Conservation (phyloP, 2,329 filamentous ascomycete genomes). For the Rutstroemia sp. region DNA sequence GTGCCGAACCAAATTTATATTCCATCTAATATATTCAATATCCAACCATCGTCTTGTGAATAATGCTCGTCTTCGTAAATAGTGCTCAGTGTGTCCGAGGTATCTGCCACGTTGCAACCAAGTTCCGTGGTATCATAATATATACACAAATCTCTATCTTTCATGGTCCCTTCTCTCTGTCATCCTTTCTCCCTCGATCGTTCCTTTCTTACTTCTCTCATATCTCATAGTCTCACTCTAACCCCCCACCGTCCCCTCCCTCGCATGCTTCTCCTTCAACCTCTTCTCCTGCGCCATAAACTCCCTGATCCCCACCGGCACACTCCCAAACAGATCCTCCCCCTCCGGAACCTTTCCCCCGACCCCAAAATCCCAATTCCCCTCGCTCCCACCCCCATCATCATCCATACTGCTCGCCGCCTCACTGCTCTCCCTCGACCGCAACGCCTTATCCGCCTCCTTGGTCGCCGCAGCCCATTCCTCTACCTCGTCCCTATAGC, state of each 20-base stretch:
- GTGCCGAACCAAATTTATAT: not conserved
- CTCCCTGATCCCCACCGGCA: slow-evolving; percentile 88
- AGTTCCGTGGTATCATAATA: not conserved
- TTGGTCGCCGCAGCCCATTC: slow-evolving; percentile 64
- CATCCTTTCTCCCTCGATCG: not conserved
- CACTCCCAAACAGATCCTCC: slow-evolving; percentile 65
- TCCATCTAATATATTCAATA: not conserved
- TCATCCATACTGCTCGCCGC: slow-evolving; percentile 63
- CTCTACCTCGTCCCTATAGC: slow-evolving; percentile 85
- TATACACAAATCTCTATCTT: not conserved
- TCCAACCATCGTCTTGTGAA: not conserved
- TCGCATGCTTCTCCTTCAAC: slow-evolving; percentile 66
- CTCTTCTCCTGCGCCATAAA: slow-evolving; percentile 98
- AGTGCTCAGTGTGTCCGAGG: not conserved
- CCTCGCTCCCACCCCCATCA: slow-evolving; percentile 68
- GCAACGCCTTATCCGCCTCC: slow-evolving; percentile 17
- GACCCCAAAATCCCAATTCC: slow-evolving; percentile 50
- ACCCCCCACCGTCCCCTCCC: slow-evolving; percentile 35
- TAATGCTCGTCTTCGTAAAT: too few relatives aligned
- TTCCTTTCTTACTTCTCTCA: too few relatives aligned
- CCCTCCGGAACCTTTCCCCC: slow-evolving; percentile 43
- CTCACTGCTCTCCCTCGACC: slow-evolving; percentile 26
- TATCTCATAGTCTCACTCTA: not conserved
- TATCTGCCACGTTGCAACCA: not conserved
- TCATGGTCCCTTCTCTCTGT: not conserved